phyloP scores from a whole-genome alignment of 306 rosid species.

The Nissolia schottii region DNA sequence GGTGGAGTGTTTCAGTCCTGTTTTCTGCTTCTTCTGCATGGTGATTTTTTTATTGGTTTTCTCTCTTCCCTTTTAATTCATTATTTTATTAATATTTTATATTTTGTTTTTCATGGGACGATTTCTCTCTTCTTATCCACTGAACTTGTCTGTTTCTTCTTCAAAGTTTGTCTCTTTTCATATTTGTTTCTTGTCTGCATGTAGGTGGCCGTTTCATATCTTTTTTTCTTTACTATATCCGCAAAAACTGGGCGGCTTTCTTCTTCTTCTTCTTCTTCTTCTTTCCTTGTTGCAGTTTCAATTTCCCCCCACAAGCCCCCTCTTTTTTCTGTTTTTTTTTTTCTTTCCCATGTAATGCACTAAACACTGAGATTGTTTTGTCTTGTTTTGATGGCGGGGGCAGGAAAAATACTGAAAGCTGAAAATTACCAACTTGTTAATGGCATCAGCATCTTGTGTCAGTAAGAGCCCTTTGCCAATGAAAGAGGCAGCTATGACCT shows the following conservation, averaged over 20 bases:
- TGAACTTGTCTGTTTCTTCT: conserved; percentile 39
- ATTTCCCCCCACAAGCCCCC: background rate
- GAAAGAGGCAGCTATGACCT: conserved; percentile 37
- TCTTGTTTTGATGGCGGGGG: conserved; percentile 30
- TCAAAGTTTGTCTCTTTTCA: conserved; percentile 23
- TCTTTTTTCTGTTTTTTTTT: background rate
- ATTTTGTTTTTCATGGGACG: conserved; percentile 16
- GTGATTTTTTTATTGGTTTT: conserved; percentile 34
- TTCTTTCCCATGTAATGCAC: background rate
- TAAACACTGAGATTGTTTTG: conserved; percentile 8
- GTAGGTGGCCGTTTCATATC: conserved; percentile 21
- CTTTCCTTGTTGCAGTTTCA: background rate
- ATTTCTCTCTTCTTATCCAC: conserved; percentile 22
- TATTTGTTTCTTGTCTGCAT: conserved; percentile 32
- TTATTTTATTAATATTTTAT: background rate
- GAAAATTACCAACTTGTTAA: conserved; percentile 25
- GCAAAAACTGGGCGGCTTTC: conserved; percentile 1
- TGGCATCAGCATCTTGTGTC: conserved; percentile 67
- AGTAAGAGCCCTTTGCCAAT: conserved; percentile 37
- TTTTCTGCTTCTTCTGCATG: conserved; percentile 37
- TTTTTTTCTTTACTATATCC: conserved; percentile 1
- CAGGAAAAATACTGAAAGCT: conserved; percentile 24
- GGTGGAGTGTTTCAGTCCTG: conserved; percentile 35
- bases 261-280: background rate
- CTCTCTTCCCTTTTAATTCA: background rate